phyloP scores from a whole-genome alignment of 495 filamentous ascomycete species.

The Daldinia childiae region DNA sequence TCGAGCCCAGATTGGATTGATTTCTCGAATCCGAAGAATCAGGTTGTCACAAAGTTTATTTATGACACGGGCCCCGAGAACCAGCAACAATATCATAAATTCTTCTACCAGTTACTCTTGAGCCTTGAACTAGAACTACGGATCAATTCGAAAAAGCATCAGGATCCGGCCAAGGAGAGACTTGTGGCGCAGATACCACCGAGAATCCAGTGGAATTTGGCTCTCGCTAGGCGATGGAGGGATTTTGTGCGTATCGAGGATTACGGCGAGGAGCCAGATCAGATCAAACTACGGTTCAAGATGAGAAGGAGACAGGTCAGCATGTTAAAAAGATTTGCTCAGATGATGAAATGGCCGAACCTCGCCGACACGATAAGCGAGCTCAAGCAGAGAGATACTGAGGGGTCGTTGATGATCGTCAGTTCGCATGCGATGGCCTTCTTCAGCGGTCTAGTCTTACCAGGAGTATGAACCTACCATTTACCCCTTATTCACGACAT shows the following conservation, averaged over 20 bases:
- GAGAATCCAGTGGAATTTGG: slow-evolving; percentile 73
- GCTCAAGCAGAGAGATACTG: slow-evolving; percentile 65
- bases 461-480: slow-evolving; percentile 56
- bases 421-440: slow-evolving; percentile 75
- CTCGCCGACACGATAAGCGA: slow-evolving; percentile 66
- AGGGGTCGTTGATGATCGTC: slow-evolving; percentile 65
- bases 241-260: slow-evolving; percentile 70
- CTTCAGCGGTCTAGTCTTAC: slow-evolving; percentile 74
- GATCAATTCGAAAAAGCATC: slow-evolving; percentile 63
- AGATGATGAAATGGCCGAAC: slow-evolving; percentile 78
- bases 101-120: slow-evolving; percentile 78
- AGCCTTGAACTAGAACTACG: slow-evolving; percentile 73
- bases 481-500: neutral
- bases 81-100: slow-evolving; percentile 60
- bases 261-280: slow-evolving; percentile 52
- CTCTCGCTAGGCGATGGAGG: slow-evolving; percentile 72
- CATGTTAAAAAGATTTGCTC: slow-evolving; percentile 70
- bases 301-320: slow-evolving; percentile 66
- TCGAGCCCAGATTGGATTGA: slow-evolving; percentile 72
- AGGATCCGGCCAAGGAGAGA: slow-evolving; percentile 63
- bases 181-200: slow-evolving; percentile 68
- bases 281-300: slow-evolving; percentile 67
- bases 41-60: slow-evolving; percentile 72
- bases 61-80: slow-evolving; percentile 53
- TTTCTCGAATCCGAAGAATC: slow-evolving; percentile 69